Evolutionary conservation across 257 asterid species (phyloP).

Genomic region (Henckelia pumila): DNA sequence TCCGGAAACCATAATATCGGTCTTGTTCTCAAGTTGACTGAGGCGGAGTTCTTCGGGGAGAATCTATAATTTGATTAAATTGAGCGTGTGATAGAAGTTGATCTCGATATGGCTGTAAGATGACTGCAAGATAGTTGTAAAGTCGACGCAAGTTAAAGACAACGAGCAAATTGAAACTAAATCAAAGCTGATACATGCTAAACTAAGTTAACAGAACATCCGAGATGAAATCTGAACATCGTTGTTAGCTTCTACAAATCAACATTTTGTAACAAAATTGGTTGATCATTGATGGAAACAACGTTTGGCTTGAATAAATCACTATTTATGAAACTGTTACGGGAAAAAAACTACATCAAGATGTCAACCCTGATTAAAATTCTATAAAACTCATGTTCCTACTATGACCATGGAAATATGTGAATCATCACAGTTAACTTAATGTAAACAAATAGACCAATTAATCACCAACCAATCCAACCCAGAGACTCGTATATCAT

Average conservation of each 20-base stretch:
- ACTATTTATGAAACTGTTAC: not conserved
- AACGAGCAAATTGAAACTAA: not conserved
- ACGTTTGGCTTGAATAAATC: not conserved
- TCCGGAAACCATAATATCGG: no score
- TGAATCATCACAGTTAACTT: not conserved
- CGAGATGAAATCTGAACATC: not conserved
- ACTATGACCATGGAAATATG: not conserved
- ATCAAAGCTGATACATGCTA: not conserved
- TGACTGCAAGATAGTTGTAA: constrained; percentile 12
- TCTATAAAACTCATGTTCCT: not conserved
- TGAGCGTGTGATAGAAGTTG: no score
- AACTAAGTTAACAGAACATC: not conserved
- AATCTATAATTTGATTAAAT: no score
- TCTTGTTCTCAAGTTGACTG: no score
- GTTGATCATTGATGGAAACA: not conserved
- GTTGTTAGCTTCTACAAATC: not conserved
- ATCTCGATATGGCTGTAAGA: constrained; percentile 33
- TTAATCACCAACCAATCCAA: not conserved
- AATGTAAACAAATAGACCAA: not conserved
- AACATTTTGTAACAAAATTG: not conserved
- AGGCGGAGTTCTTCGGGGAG: no score
- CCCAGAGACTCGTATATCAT: no score
- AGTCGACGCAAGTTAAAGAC: constrained; percentile 8
- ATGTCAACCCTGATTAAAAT: not conserved
- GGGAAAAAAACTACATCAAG: no score